Evolutionary conservation across 306 rosid species (phyloP).

Genomic region (Glycine soja): DNA sequence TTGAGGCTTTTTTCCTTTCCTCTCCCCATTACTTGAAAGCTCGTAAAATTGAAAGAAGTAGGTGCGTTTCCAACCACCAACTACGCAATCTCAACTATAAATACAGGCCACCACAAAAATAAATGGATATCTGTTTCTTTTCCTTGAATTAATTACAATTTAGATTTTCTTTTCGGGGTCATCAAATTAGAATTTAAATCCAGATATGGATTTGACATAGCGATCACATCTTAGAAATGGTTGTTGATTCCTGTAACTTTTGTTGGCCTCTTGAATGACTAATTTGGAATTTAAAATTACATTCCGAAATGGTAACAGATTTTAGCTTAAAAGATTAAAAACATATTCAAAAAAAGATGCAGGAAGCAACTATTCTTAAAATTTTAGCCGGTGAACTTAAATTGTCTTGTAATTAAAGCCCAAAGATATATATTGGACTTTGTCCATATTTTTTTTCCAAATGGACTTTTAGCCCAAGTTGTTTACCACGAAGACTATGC

Average conservation of each 20-base stretch:
- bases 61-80: slow-evolving; percentile 49
- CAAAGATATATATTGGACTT: not conserved
- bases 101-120: slow-evolving; percentile 18
- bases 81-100: slow-evolving; percentile 35
- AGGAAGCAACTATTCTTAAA: too few relatives aligned
- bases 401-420: slow-evolving; percentile 9
- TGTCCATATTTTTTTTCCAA: too few relatives aligned
- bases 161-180: not conserved
- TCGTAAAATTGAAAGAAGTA: slow-evolving; percentile 26
- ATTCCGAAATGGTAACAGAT: too few relatives aligned
- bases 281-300: too few relatives aligned
- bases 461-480: too few relatives aligned
- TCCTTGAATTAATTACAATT: not conserved
- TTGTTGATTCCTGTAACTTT: too few relatives aligned
- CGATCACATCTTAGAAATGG: not conserved
- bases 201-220: not conserved
- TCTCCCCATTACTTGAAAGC: too few relatives aligned
- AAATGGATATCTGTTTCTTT: not conserved
- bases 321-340: too few relatives aligned
- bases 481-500: too few relatives aligned
- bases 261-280: too few relatives aligned
- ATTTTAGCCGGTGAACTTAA: not conserved
- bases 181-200: not conserved
- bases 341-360: too few relatives aligned
- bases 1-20: too few relatives aligned